A percentile compares a stretch with the other conserved stretches of the same genome.
Conservation (phyloP, 2,329 filamentous ascomycete species). For the Cryphonectria naterciae region DNA sequence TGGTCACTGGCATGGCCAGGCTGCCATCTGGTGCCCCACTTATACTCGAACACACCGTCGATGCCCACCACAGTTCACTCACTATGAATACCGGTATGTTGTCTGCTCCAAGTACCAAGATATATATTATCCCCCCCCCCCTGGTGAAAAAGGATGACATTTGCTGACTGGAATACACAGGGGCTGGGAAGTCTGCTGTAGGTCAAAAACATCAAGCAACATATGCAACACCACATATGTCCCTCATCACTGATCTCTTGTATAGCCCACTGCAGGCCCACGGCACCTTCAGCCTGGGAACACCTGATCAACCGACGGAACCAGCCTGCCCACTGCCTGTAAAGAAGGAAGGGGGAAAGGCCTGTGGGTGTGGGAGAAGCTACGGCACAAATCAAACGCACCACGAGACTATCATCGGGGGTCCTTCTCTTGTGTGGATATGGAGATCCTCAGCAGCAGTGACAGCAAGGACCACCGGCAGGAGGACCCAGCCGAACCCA, state of each 20-base stretch:
- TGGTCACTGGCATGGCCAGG: slow-evolving; percentile 54
- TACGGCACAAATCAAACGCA: not conserved
- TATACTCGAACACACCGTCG: slow-evolving; percentile 50
- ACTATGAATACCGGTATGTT: slow-evolving; percentile 51
- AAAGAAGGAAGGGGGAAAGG: not conserved
- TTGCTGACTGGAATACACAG: slow-evolving; percentile 34
- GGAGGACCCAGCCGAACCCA: not conserved
- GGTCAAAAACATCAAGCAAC: slow-evolving; percentile 38
- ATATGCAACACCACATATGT: slow-evolving; percentile 34
- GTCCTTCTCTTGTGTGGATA: not conserved
- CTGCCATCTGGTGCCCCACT: slow-evolving; percentile 49
- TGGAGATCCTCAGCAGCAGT: not conserved
- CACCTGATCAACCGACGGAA: slow-evolving; percentile 43
- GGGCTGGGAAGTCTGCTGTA: slow-evolving; percentile 52
- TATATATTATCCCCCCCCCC: too few relatives aligned
- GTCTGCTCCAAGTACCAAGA: not conserved
- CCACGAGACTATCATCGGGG: not conserved
- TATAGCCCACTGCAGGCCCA: slow-evolving; percentile 45
- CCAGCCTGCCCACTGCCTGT: slow-evolving; percentile 32
- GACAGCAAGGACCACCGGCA: not conserved
- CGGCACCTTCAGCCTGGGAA: slow-evolving; percentile 41
- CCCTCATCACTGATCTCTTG: slow-evolving; percentile 23
- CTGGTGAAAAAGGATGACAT: not conserved
- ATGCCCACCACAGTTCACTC: slow-evolving; percentile 48
- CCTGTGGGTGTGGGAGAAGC: not conserved